These are phyloP conservation scores for Myrica gale DNA, from an alignment of 306 rosid species.

Conservation along the genomic window DNA sequence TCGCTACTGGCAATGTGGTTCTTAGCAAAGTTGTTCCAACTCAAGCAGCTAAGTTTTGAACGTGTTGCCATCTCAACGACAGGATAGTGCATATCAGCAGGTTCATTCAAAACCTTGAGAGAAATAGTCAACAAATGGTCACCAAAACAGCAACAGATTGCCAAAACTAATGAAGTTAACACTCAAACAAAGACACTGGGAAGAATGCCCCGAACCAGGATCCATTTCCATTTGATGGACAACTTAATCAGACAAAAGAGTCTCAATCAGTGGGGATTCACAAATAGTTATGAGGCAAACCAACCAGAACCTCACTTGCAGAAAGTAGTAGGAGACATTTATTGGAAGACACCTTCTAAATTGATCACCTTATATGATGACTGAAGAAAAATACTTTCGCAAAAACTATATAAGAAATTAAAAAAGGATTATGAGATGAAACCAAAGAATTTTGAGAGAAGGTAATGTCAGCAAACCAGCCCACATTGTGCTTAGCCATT, in stretches of 20 bases:
- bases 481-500: background rate
- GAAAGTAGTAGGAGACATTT: background rate
- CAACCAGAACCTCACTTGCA: background rate
- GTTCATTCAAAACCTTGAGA: conserved; percentile 84
- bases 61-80: conserved; percentile 97
- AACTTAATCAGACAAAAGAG: background rate
- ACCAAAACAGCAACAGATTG: background rate
- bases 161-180: background rate
- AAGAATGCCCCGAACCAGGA: background rate
- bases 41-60: conserved; percentile 95
- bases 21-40: conserved; percentile 92
- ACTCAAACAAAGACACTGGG: too few species aligned
- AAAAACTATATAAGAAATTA: background rate
- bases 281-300: background rate
- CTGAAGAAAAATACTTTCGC: background rate
- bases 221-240: background rate
- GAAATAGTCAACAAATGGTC: conserved; percentile 27
- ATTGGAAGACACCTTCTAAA: background rate
- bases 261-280: background rate
- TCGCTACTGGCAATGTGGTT: conserved; percentile 96
- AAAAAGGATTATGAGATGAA: background rate
- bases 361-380: background rate
- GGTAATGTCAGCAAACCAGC: background rate
- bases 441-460: background rate
- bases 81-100: conserved; percentile 82